Evolutionary conservation across 148 eudicot species (phyloP).

Genomic region (Amaranthus palmeri): DNA sequence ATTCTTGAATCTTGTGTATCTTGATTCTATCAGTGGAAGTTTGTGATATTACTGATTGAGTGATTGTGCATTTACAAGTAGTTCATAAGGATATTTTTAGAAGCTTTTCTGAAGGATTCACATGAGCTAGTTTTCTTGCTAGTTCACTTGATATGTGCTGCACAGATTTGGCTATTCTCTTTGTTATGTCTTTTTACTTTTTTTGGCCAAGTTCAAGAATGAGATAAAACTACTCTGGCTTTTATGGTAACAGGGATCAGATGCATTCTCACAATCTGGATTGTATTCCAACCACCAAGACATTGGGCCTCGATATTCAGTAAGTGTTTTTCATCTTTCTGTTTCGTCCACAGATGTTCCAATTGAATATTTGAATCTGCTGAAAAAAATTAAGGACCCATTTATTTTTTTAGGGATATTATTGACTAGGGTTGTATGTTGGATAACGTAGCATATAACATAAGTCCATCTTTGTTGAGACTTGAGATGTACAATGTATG

Average conservation of each 20-base stretch:
- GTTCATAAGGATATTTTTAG: not conserved
- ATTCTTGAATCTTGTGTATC: not conserved
- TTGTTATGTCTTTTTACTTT: not conserved
- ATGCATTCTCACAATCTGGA: conserved; percentile 95
- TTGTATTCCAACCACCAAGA: conserved; percentile 98
- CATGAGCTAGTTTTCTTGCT: not conserved
- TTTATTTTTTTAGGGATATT: not conserved
- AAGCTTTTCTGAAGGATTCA: not conserved
- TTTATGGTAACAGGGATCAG: conserved; percentile 62
- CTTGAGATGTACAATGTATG: conserved; percentile 11
- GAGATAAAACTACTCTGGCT: conserved; percentile 1
- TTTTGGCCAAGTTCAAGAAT: not conserved
- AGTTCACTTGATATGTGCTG: not conserved
- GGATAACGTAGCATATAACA: not conserved
- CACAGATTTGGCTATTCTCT: not conserved
- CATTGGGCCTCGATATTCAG: conserved; percentile 94
- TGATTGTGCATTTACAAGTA: not conserved
- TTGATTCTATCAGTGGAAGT: not conserved
- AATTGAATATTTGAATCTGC: not conserved
- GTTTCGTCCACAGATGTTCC: not conserved
- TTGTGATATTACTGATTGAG: not conserved
- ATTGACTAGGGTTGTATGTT: not conserved
- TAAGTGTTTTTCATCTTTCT: conserved; percentile 40
- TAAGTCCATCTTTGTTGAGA: conserved; percentile 13
- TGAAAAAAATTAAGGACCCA: not conserved